These are phyloP conservation scores for Kodamaea derodonti DNA, from an alignment of 1,139 yeast species.

Conservation along the genomic window DNA sequence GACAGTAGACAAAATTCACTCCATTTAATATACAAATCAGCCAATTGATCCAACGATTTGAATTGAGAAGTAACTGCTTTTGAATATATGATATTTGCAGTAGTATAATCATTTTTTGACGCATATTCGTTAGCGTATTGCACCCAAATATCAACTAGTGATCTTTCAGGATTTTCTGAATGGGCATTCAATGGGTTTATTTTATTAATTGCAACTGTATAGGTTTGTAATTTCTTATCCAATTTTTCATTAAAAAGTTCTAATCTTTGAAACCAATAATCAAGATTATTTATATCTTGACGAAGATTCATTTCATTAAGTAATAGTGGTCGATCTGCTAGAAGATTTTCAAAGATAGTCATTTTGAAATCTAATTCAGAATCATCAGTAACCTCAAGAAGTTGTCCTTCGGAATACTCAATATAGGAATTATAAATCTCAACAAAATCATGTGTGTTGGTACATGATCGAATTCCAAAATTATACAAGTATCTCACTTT, in stretches of 20 bases:
- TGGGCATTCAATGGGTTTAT: conserved; percentile 60
- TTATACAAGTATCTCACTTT: conserved; percentile 49
- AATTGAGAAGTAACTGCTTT: conserved; percentile 74
- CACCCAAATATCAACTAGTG: conserved; percentile 62
- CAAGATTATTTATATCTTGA: conserved; percentile 58
- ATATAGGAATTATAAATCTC: conserved; percentile 60
- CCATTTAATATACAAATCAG: conserved; percentile 71
- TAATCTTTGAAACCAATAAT: conserved; percentile 66
- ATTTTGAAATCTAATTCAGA: conserved; percentile 41
- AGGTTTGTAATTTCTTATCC: conserved; percentile 49
- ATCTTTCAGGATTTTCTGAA: conserved; percentile 16
- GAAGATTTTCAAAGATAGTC: conserved; percentile 50
- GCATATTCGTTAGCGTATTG: conserved; percentile 67
- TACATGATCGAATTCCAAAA: conserved; percentile 42
- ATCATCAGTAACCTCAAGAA: conserved; percentile 15
- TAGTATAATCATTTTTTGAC: conserved; percentile 46
- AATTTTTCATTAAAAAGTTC: conserved; percentile 36
- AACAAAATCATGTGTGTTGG: conserved; percentile 61
- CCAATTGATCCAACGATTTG: conserved; percentile 58
- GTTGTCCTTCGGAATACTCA: conserved; percentile 55
- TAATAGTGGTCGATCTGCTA: conserved; percentile 52
- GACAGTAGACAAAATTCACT: conserved; percentile 51
- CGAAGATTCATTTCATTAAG: conserved; percentile 65
- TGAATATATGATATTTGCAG: conserved; percentile 61
- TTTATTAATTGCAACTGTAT: conserved; percentile 61